Evolutionary conservation across 345 rosid species (phyloP).

Genomic region (Erucastrum elatum): DNA sequence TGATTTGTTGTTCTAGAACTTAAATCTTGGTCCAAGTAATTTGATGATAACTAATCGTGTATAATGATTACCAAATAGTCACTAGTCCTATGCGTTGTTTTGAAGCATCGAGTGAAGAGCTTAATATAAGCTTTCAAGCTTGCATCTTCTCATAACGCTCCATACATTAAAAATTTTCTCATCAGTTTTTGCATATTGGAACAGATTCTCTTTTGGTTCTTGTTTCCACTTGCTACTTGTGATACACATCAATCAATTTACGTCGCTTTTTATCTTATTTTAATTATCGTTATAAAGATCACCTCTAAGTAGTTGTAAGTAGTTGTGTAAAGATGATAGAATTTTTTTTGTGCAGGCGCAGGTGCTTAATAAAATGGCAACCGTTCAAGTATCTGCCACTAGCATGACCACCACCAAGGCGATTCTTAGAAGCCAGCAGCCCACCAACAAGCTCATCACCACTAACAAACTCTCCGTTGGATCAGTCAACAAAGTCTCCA

Average conservation of each 20-base stretch:
- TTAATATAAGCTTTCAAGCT: conserved; percentile 38
- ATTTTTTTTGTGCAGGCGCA: background rate
- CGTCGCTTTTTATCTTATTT: too few species aligned
- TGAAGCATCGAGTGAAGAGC: conserved; percentile 76
- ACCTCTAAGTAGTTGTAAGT: too few species aligned
- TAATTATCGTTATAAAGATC: background rate
- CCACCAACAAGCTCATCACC: conserved; percentile 28
- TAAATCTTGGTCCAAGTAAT: background rate
- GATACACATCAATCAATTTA: conserved; percentile 3
- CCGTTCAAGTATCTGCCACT: conserved; percentile 45
- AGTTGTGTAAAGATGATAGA: background rate
- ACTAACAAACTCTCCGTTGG: conserved; percentile 43
- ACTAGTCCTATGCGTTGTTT: background rate
- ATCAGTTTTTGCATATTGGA: conserved; percentile 27
- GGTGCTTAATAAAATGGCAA: conserved; percentile 48
- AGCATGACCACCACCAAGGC: conserved; percentile 47
- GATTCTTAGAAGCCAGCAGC: conserved; percentile 42
- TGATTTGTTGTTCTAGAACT: background rate
- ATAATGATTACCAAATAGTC: background rate
- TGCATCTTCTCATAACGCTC: conserved; percentile 75
- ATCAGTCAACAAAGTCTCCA: conserved; percentile 51
- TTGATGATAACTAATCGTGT: background rate
- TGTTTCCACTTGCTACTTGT: conserved; percentile 14
- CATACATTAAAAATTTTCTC: conserved; percentile 33
- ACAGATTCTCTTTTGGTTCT: conserved; percentile 42